Base-by-base conservation (phyloP, 306 rosid genomes). In the Datisca glomerata region DNA sequence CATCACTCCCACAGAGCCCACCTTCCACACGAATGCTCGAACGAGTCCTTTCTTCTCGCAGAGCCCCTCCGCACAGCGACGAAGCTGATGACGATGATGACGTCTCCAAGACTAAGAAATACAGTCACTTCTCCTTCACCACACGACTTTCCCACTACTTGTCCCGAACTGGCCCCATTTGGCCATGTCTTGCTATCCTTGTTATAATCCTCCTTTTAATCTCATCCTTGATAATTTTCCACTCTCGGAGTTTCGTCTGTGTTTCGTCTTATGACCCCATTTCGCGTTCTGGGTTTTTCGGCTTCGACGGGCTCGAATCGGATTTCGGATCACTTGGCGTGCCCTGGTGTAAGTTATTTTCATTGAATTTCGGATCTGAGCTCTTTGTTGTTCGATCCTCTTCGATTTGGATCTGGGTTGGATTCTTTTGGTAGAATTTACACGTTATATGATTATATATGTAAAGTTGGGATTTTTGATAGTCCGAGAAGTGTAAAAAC, bases 271-370 rank as follows among this genome's bases (percentile, higher is more conserved):
- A 51, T 34, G 56, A 42, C 31, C 81, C 84, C 0, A 63, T 64
- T 3, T 75, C 89, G 18, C 80, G 92, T 22, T 37, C 89, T 31
- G 65, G 79, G 6, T 76, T 76, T 66, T 74, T 74, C 60, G 93
- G 76, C 20, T 41, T 81, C 53, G 96, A 84, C 2, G 86, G 72
- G 5, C 76, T 84, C 16, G 98, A 78, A 20, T 75, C 96, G 22
- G 98, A 91, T 61, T 84, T 91, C 13, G 98, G 96, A 46, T 49
- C 72, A 18, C 98, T 91, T 33, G 96, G 98, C 57, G 98, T 91
- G 44, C 98, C 98, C 52, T 91, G 98, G 73, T 91, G 98, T 91
- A 78, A 72, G 98, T 66, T 49, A 46, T 21, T 43, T 17, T 3
- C 21, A 12, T 4, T 20, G 41, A 19, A 8, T 12, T 49, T 44